Conservation (phyloP, 768 basidiomycete species). For the Tremella yokohamensis region DNA sequence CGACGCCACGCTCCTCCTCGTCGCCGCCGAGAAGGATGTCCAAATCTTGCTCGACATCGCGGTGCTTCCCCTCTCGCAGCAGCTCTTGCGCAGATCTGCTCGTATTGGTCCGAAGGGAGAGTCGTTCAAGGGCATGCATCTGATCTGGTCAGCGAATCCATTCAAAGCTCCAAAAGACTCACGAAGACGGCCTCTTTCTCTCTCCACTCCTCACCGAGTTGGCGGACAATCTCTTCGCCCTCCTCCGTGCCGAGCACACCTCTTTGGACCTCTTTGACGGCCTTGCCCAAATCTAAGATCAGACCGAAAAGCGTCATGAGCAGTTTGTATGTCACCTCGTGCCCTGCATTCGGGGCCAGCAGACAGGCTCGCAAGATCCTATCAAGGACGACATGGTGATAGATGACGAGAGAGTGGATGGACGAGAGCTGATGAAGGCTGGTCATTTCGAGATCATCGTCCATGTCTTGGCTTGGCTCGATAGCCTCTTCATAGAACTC, state of each 20-base stretch:
- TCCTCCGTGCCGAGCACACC: slow-evolving; percentile 14
- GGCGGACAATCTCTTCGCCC: slow-evolving; percentile 18
- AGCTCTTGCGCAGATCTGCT: slow-evolving; percentile 2
- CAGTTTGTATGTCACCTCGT: slow-evolving; percentile 32
- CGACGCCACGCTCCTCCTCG: neutral
- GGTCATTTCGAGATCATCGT: neutral
- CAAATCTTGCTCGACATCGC: slow-evolving; percentile 20
- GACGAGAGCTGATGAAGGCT: slow-evolving; percentile 26
- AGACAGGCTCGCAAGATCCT: slow-evolving; percentile 29
- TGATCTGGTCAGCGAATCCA: neutral
- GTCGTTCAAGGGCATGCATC: slow-evolving; percentile 34
- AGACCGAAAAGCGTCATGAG: slow-evolving; percentile 36
- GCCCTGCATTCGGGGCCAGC: slow-evolving; percentile 18
- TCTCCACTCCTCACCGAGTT: slow-evolving; percentile 25
- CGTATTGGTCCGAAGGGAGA: slow-evolving; percentile 18
- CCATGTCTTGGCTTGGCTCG: neutral
- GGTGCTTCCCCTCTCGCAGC: slow-evolving; percentile 4
- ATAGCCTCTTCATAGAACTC: slow-evolving; percentile 4
- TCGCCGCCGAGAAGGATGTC: slow-evolving; percentile 21
- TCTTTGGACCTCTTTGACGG: slow-evolving; percentile 30
- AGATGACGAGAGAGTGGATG: slow-evolving; percentile 34
- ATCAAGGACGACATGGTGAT: slow-evolving; percentile 36
- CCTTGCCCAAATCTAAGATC: slow-evolving; percentile 39
- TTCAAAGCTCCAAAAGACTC: slow-evolving; percentile 10
- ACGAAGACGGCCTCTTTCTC: slow-evolving; percentile 40